Evolutionary conservation across 257 asterid genomes (phyloP), one percentile per base, ranked within the genome.

Genomic region (Phtheirospermum japonicum): DNA sequence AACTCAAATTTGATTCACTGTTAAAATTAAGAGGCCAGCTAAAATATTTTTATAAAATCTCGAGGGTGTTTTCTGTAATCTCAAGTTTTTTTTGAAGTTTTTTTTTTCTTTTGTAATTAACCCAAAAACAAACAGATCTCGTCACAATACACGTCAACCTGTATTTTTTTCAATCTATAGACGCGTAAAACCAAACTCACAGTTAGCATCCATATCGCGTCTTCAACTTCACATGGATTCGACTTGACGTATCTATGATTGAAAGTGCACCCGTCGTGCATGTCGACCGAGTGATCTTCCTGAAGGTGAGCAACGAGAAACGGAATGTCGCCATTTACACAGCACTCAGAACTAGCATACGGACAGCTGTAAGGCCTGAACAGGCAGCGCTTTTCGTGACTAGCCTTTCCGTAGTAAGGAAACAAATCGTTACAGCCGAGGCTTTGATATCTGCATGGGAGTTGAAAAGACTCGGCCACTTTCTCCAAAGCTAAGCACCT

Each of bases 201-300:
- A 9, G 97, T 87, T 19, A 90, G 77, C 96, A 90, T 87, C 98
- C 98, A 90, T 23, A 82, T 83, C 7, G 98, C 98, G 14, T 72
- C 84, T 59, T 83, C 94, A 40, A 86, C 89, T 75, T 86, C 88
- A 43, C 72, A 81, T 3, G 91, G 94, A 69, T 86, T 80, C 9
- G 93, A 77, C 48, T 82, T 83, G 66, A 87, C 97, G 34, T 87
- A 87, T 61, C 95, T 82, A 78, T 87, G 96, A 66, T 83, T 87
- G 76, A 87, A 87, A 23, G 96, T 82, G 73, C 83, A 82, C 9
- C 96, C 97, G 4, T 76, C 79, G 28, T 90, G 95, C 97, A 85
- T 82, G 72, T 90, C 96, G 46, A 90, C 90, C 23, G 84, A 75
- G 82, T 87, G 96, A 30, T 88, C 96, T 73, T 85, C 96, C 83